phyloP scores from a whole-genome alignment of 805 yeast species.

The Peterozyma xylosa region DNA sequence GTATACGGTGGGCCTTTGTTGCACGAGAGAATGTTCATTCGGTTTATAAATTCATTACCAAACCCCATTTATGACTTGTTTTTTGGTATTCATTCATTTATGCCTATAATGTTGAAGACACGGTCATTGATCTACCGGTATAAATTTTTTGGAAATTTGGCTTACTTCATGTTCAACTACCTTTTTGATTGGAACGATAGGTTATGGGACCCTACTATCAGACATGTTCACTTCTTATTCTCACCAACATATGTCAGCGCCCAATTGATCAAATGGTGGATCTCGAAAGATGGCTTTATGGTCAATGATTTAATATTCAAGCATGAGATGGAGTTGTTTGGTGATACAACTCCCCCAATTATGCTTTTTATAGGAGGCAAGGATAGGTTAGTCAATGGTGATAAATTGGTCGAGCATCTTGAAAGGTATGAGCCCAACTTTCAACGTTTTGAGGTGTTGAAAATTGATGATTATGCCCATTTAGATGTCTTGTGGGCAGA shows the following conservation, averaged over 20 bases:
- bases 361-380: conserved; percentile 62
- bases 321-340: conserved; percentile 48
- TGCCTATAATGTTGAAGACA: conserved; percentile 64
- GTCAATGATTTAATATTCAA: conserved; percentile 46
- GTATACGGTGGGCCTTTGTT: conserved; percentile 78
- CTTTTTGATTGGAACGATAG: conserved; percentile 82
- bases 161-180: conserved; percentile 80
- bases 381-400: conserved; percentile 77
- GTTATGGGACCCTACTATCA: conserved; percentile 62
- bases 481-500: conserved; percentile 91
- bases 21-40: conserved; percentile 52
- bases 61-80: conserved; percentile 35
- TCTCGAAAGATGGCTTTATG: conserved; percentile 45
- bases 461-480: conserved; percentile 67
- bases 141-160: conserved; percentile 51
- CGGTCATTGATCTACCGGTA: conserved; percentile 42
- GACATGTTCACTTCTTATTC: conserved; percentile 73
- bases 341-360: conserved; percentile 43
- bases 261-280: conserved; percentile 90
- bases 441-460: conserved; percentile 28
- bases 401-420: conserved; percentile 58
- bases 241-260: conserved; percentile 81
- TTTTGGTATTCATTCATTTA: conserved; percentile 74
- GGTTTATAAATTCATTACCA: conserved; percentile 50
- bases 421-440: conserved; percentile 45